Conservation (phyloP, 1,139 yeast species). For the Nakaseomyces kungkrabaensis region DNA sequence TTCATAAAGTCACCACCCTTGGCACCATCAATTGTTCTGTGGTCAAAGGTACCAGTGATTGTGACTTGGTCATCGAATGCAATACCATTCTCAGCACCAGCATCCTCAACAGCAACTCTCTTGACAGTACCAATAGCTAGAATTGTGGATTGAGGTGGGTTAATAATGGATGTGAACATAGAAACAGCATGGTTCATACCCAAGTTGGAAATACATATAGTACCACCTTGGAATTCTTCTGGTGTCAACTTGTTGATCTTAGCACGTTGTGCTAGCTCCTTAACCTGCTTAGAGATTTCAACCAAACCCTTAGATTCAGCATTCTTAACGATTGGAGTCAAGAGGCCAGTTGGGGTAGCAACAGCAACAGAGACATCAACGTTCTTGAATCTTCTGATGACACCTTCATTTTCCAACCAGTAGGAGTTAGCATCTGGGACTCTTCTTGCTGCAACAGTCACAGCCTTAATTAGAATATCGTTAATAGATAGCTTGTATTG, state of each 20-base stretch:
- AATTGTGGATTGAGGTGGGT: conserved; percentile 95
- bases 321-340: conserved; percentile 87
- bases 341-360: conserved; percentile 93
- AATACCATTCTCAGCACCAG: conserved; percentile 82
- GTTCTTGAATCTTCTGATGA: conserved; percentile 81
- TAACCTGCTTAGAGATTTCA: conserved; percentile 69
- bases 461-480: conserved; percentile 88
- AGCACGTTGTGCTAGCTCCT: conserved; percentile 94
- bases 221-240: conserved; percentile 98
- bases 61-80: conserved; percentile 84
- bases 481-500: conserved; percentile 87
- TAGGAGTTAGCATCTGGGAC: conserved; percentile 93
- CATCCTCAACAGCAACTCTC: conserved; percentile 89
- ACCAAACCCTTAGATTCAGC: conserved; percentile 84
- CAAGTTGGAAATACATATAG: conserved; percentile 94
- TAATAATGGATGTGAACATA: conserved; percentile 88
- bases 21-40: conserved; percentile 95
- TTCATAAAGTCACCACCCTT: conserved; percentile 95
- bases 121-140: conserved; percentile 89
- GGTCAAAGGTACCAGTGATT: conserved; percentile 95
- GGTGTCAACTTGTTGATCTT: conserved; percentile 86
- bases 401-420: conserved; percentile 83
- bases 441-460: conserved; percentile 78
- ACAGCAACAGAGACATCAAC: conserved; percentile 98
- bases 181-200: conserved; percentile 97